Evolutionary conservation across 2,329 filamentous ascomycete genomes (phyloP), one percentile per base, ranked within the genome.

Genomic region (Penicillium sp.): DNA sequence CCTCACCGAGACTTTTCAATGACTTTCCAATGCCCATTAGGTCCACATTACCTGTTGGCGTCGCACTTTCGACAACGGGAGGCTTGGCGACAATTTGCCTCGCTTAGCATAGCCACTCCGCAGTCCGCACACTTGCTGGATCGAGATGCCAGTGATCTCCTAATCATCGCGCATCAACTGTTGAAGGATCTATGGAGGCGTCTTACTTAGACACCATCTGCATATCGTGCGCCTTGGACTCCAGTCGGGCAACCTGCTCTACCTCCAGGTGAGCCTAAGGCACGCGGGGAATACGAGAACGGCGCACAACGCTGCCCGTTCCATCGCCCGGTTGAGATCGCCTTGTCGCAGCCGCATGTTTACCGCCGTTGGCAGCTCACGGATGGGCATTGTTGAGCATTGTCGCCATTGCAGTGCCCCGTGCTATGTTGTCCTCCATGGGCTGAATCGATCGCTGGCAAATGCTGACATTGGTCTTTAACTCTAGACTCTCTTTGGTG

Each of bases 71-170:
- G 17, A 29, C 49, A 52, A 35, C 29, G 15, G 21, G 31, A 21
- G n/a, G 17, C 23, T 47, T 31, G 41, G 26, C 44, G 48, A 47
- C 35, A 26, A 47, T n/a, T 6, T n/a, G 23, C 17, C 21, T 29
- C 13, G 7, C 53, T 46, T 29, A 23, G 52, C 48, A 59, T 47
- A 47, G 50, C 56, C 56, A 59, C 56, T 47, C 38, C 56, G 30
- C 23, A 44, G 35, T 46, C 45, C 45, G 44, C 26, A 21, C 23
- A 17, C 47, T 26, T 17, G 6, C 47, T 26, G 29, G 7, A 9
- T 31, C n/a, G 13, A 35, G 23, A 7, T 30, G 17, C 15, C 29
- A 50, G 30, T 41, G 11, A 11, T 41, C 11, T 41, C 35, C 35
- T 41, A 13, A 41, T 41, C 35, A 41, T 41, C 35, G 15, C 13